Base-by-base conservation (phyloP, 2,329 filamentous ascomycete species). In the Fusarium xylarioides region DNA sequence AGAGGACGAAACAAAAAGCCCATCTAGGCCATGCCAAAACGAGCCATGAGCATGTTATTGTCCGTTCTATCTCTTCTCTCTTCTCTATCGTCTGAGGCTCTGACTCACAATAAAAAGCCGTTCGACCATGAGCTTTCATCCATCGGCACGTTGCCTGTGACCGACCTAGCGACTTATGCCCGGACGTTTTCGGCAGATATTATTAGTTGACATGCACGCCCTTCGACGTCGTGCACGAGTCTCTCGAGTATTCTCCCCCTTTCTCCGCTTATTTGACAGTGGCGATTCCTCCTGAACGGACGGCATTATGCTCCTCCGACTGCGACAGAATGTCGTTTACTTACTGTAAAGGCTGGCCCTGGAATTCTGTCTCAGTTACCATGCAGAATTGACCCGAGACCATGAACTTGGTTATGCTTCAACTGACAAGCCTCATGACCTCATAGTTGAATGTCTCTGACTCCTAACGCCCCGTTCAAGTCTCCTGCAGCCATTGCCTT, bases 201-300 rank as follows among this genome's bases (percentile, higher is more conserved):
- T 37, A 46, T 70, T 65, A 67, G 66, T 74, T 77, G 75, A 77
- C 75, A 77, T 66, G 52, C 42, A 61, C 75, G 75, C 75, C 75
- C 75, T 77, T 77, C 46, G 32, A 40, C 32, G 26, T 46, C 32
- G 62, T 73, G 67, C 70, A 63, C 52, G 62, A 61, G 40, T 73
- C 64, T 68, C 68, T 58, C 43, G 57, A 63, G 55, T 47, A 43
- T 44, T 63, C 54, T 62, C 50, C 47, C 52, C 49, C 49, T 37
- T 59, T 47, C 42, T 40, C 21, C 30, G 30, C 47, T 34, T 57
- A 40, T 46, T 49, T 23, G 11, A 14, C 46, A 28, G 52, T 59
- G n/a, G 42, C 44, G 35, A 54, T 64, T 66, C 42, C 11, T 18
- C 19, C 11, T 63, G 11, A 46, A 60, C 28, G 35, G 43, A 54